Conservation (phyloP, 371 early-diverging fungal genomes). For the Circinella umbellata region DNA sequence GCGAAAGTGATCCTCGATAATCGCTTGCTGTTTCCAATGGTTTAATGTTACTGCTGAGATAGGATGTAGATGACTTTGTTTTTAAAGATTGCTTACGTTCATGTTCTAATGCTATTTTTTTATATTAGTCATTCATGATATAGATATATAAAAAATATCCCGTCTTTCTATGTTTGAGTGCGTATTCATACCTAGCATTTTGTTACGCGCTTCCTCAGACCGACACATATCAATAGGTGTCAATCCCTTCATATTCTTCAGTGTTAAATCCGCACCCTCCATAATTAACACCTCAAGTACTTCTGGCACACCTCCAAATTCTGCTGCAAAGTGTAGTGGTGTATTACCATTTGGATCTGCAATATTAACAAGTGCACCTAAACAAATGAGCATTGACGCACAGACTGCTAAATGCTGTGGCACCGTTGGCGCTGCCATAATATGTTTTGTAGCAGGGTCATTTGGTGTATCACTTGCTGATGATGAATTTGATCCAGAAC, state of each 20-base stretch:
- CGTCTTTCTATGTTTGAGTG: too few species aligned
- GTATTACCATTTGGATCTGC: constrained; percentile 69
- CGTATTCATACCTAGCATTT: constrained; percentile 20
- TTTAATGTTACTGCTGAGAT: constrained; percentile 35
- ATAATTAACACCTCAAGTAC: constrained; percentile 56
- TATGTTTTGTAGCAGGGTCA: constrained; percentile 9
- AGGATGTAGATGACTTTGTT: constrained; percentile 29
- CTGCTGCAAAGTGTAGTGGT: constrained; percentile 73
- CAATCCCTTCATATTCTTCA: constrained; percentile 56
- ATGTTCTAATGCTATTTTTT: constrained; percentile 26
- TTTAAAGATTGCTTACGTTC: constrained; percentile 31
- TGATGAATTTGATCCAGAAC: constrained; percentile 17
- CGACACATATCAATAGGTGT: constrained; percentile 59
- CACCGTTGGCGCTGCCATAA: constrained; percentile 24
- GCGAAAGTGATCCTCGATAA: constrained; percentile 18
- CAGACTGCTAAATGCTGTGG: constrained; percentile 55
- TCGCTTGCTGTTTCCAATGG: constrained; percentile 52
- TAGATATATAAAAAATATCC: too few species aligned
- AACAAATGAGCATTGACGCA: constrained; percentile 55
- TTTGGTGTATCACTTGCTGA: constrained; percentile 13
- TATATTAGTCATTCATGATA: not conserved
- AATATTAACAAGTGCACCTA: constrained; percentile 66
- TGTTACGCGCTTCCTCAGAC: constrained; percentile 34
- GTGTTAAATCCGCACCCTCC: constrained; percentile 53
- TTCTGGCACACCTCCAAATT: constrained; percentile 61